Evolutionary conservation across 352 stramenopile genomes (phyloP), one percentile per base, ranked within the genome.

Genomic region (Phytophthora niederhauseri): DNA sequence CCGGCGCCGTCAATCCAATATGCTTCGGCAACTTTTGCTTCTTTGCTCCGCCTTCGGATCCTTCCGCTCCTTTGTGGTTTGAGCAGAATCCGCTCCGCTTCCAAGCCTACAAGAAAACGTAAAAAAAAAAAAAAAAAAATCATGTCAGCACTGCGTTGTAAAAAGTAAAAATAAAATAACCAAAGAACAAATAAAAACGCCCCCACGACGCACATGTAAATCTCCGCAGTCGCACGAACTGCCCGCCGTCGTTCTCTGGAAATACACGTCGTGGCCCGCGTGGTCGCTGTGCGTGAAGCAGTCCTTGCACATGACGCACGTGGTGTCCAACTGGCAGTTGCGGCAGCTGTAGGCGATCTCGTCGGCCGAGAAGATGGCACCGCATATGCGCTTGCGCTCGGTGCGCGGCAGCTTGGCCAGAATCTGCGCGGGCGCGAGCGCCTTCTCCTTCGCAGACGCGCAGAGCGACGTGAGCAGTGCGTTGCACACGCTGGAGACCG

Each of bases 291-390:
- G 75, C 48, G 85, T 90, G 64, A 95, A 96, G 65, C 89, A 96
- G 26, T 93, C 84, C 63, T 93, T 91, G 66, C 89, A 96, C 61
- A 91, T 95, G 28, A 95, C 89, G 55, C 87, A 95, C 20, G 89
- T 93, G 45, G 87, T 89, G 61, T 96, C 89, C 7, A 94, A 64
- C 58, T 96, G 87, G 74, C 89, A 96, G 65, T 94, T 90, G 57
- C 89, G 89, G 65, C 89, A 96, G 64, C 89, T 96, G 72, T 96
- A 96, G 36, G 87, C 83, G 50, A 96, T 90, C 73, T 96, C 89
- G 57, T 96, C 89, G 36, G 87, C 83, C 51, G 84, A 82, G 59
- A 96, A 96, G 60, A 96, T 94, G 34, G 82, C 84, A 41, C 89
- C 89, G 43, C 89, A 96, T 26, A 96, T 82, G 61, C 87, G 85